Conservation (phyloP, 805 yeast species). For the Candida takata region DNA sequence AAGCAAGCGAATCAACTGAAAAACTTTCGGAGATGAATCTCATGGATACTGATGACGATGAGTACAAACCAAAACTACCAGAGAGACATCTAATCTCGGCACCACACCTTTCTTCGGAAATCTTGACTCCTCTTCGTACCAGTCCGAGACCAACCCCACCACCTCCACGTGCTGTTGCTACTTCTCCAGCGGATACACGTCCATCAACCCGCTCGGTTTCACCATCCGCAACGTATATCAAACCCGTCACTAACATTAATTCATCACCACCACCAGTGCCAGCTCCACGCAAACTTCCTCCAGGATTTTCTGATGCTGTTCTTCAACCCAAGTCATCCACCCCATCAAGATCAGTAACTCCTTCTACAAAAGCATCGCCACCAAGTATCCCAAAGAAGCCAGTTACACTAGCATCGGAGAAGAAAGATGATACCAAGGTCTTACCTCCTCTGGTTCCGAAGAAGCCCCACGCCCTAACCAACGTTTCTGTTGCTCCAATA, state of each 20-base stretch:
- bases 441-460: conserved; percentile 3
- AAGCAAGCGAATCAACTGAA: background rate
- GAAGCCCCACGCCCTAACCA: conserved; percentile 3
- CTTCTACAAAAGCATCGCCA: conserved; percentile 12
- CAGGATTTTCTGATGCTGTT: conserved; percentile 28
- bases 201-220: too few relatives aligned
- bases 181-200: conserved; percentile 5
- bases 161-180: conserved; percentile 7
- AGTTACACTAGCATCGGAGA: conserved; percentile 15
- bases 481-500: conserved; percentile 6
- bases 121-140: conserved; percentile 17
- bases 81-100: conserved; percentile 5
- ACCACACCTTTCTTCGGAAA: conserved; percentile 8
- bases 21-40: conserved; percentile 12
- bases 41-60: conserved; percentile 16
- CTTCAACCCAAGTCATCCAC: conserved; percentile 28
- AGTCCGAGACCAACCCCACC: conserved; percentile 14
- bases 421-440: conserved; percentile 8
- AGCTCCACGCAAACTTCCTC: conserved; percentile 24
- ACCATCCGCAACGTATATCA: too few relatives aligned
- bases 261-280: conserved; percentile 1
- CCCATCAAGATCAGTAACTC: conserved; percentile 15
- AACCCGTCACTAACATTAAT: conserved; percentile 9
- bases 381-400: conserved; percentile 9
- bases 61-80: conserved; percentile 17